Conservation (phyloP, 345 rosid genomes). For the Hevea brasiliensis region DNA sequence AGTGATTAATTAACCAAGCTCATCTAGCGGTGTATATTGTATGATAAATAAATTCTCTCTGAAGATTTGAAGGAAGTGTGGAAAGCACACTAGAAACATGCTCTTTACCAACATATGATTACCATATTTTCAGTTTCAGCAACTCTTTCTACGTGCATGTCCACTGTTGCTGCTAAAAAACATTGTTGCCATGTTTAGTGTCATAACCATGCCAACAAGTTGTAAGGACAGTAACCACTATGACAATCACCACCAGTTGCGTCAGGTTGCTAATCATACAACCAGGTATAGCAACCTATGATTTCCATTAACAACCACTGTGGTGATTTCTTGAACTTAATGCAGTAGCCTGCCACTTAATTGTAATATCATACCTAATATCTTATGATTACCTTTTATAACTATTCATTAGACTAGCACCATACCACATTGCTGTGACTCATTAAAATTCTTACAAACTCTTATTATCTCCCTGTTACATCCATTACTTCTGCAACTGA, state of each 20-base stretch:
- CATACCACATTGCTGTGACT: not conserved
- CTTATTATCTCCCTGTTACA: not conserved
- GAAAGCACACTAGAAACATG: not conserved
- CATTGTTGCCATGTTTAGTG: not conserved
- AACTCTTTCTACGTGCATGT: not conserved
- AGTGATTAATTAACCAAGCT: not conserved
- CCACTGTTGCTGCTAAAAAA: not conserved
- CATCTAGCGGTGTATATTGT: not conserved
- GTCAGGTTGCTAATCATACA: not conserved
- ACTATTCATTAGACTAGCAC: not conserved
- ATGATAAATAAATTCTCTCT: not conserved
- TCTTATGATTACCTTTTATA: not conserved
- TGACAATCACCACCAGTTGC: not conserved
- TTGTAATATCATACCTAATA: not conserved
- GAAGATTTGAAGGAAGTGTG: not conserved
- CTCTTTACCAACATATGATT: not conserved
- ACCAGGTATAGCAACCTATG: not conserved
- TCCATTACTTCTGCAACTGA: not conserved
- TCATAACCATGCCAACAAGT: not conserved
- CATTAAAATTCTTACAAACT: not conserved
- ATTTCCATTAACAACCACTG: not conserved
- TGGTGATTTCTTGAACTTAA: not conserved
- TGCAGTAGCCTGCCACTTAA: not conserved
- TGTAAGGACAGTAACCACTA: not conserved
- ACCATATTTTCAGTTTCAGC: not conserved